Evolutionary conservation across 108 stramenopile genomes (phyloP).

Genomic region (Pelagomonas calceolata): DNA sequence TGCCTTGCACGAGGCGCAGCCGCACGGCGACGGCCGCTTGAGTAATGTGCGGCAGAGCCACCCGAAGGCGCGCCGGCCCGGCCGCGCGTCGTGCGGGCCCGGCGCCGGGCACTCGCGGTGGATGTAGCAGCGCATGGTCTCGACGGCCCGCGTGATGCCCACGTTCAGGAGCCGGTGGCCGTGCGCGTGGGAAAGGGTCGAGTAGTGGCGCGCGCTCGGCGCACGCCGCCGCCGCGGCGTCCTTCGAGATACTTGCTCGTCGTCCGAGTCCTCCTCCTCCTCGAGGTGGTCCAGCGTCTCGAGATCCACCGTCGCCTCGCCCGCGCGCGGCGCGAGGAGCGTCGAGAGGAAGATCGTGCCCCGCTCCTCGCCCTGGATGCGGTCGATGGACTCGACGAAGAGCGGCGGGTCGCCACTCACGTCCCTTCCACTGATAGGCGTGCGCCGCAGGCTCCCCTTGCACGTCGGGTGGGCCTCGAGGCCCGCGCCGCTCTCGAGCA

Average conservation of each 20-base stretch:
- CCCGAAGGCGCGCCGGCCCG: neutral
- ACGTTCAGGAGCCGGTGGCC: neutral
- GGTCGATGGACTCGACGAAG: conserved; percentile 2
- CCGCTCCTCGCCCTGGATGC: conserved; percentile 1
- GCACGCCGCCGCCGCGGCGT: neutral
- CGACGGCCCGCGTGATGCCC: neutral
- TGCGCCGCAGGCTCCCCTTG: neutral
- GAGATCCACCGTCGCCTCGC: neutral
- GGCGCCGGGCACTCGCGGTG: neutral
- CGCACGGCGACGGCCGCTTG: neutral
- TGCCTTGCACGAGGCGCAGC: neutral
- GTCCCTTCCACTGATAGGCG: too few relatives aligned
- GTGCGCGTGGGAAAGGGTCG: neutral
- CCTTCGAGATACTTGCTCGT: neutral
- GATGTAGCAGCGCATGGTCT: neutral
- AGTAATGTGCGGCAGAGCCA: neutral
- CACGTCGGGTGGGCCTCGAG: neutral
- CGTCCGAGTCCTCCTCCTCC: neutral
- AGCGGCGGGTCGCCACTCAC: neutral
- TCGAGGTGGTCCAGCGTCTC: neutral
- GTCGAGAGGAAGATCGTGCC: neutral
- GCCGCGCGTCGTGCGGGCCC: neutral
- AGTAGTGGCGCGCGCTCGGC: neutral
- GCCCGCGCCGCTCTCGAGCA: neutral
- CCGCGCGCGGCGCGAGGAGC: neutral